Percentiles rank a stretch among this genome's conserved stretches.
These are phyloP conservation scores for Zygosaccharomyces sapae DNA, from an alignment of 1,139 yeast genomes.

Conservation along the genomic window DNA sequence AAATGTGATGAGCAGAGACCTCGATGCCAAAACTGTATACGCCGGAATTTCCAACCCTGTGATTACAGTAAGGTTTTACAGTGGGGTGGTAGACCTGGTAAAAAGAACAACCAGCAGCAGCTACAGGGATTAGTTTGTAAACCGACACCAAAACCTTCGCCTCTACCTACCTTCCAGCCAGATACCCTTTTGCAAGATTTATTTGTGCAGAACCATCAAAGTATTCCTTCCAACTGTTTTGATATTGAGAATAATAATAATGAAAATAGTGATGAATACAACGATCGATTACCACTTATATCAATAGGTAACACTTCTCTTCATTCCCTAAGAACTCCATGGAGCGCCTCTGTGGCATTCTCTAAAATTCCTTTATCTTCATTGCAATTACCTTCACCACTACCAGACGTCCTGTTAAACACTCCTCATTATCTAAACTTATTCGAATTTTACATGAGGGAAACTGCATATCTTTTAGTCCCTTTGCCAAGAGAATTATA, in stretches of 20 bases:
- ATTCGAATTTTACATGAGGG: conserved; percentile 60
- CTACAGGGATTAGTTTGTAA: background rate
- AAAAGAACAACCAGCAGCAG: conserved; percentile 1
- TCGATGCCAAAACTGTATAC: conserved; percentile 54
- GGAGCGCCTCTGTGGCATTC: background rate
- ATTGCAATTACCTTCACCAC: conserved; percentile 44
- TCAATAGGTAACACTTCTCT: background rate
- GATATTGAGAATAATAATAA: conserved; percentile 7
- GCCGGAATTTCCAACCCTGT: conserved; percentile 44
- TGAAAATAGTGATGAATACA: background rate
- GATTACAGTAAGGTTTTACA: conserved; percentile 62
- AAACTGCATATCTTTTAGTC: conserved; percentile 59
- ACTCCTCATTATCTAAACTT: conserved; percentile 56
- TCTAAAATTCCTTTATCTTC: conserved; percentile 6
- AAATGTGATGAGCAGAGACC: conserved; percentile 76
- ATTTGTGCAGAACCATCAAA: background rate
- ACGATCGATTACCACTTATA: background rate
- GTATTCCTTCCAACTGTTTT: background rate
- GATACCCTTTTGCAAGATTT: background rate
- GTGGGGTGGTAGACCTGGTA: conserved; percentile 75
- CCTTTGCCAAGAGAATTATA: conserved; percentile 63
- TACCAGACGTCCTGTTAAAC: conserved; percentile 55
- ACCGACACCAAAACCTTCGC: background rate
- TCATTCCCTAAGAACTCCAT: background rate
- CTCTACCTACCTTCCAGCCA: background rate